These are phyloP conservation scores for Candida mesenterica DNA, from an alignment of 1,139 yeast species.

Conservation along the genomic window DNA sequence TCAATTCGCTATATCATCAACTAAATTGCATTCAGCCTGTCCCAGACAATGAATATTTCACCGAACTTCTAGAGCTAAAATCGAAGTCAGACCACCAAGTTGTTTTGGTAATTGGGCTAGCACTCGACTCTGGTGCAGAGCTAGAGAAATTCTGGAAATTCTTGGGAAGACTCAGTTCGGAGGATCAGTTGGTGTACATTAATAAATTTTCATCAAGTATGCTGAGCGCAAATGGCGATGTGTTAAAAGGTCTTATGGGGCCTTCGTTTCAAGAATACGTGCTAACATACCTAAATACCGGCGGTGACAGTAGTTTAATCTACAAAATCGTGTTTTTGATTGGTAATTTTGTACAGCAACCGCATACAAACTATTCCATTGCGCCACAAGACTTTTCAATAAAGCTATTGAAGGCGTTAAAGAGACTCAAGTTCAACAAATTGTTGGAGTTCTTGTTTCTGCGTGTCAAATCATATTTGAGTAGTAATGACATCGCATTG, in stretches of 20 bases:
- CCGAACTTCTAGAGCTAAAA: conserved; percentile 14
- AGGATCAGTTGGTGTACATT: conserved; percentile 16
- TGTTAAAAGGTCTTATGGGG: conserved; percentile 10
- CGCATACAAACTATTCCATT: neutral
- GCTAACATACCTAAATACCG: conserved; percentile 1
- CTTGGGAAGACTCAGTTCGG: conserved; percentile 12
- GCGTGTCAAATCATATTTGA: conserved; percentile 7
- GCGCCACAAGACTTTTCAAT: conserved; percentile 10
- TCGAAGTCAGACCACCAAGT: conserved; percentile 10
- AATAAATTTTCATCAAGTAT: conserved; percentile 7
- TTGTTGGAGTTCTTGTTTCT: conserved; percentile 9
- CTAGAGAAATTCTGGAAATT: conserved; percentile 16
- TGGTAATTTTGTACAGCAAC: conserved; percentile 4
- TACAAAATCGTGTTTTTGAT: conserved; percentile 12
- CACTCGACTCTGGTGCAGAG: conserved; percentile 13
- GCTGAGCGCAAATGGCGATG: conserved; percentile 11
- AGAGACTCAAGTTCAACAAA: conserved; percentile 6
- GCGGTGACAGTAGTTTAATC: conserved; percentile 7
- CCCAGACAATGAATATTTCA: conserved; percentile 14
- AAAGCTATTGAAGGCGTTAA: conserved; percentile 10
- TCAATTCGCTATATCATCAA: conserved; percentile 17
- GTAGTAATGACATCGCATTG: conserved; percentile 6
- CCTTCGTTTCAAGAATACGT: conserved; percentile 12
- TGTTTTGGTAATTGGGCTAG: conserved; percentile 12
- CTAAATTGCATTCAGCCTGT: conserved; percentile 15